phyloP scores from a whole-genome alignment of 2,329 filamentous ascomycete genomes.

The Claviceps humidiphila region DNA sequence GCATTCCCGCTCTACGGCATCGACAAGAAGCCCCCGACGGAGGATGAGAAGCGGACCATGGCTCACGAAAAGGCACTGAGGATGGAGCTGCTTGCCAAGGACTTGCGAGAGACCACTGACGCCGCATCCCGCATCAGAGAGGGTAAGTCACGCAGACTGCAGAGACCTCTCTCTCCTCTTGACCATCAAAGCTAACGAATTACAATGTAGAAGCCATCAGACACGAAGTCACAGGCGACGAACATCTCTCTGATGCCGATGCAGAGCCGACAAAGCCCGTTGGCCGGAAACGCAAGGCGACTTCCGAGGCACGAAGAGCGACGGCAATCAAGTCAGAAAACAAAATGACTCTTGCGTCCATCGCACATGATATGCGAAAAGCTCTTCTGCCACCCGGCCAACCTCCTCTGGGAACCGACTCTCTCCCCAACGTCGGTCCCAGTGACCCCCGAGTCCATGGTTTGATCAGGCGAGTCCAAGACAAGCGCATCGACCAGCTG shows the following conservation, averaged over 20 bases:
- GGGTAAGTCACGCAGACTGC: neutral
- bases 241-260: too few species aligned
- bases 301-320: neutral
- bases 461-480: neutral
- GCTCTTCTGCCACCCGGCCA: neutral
- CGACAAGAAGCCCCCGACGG: slow-evolving; percentile 2
- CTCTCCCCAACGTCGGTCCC: neutral
- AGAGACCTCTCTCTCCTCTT: too few species aligned
- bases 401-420: slow-evolving; percentile 1
- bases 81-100: neutral
- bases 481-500: slow-evolving; percentile 1
- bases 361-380: slow-evolving; percentile 1
- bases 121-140: neutral
- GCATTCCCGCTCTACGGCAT: slow-evolving; percentile 7
- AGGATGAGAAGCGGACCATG: neutral
- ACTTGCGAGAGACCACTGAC: neutral
- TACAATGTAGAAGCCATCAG: neutral
- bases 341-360: slow-evolving; percentile 1
- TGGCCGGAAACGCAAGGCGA: neutral
- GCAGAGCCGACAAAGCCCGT: neutral
- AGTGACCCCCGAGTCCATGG: neutral
- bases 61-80: neutral
- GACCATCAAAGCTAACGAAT: neutral
- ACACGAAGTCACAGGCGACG: too few species aligned
- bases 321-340: neutral